Evolutionary conservation across 768 basidiomycete species (phyloP), one percentile per base, ranked within the genome.

Genomic region (Lyophyllum atratum): DNA sequence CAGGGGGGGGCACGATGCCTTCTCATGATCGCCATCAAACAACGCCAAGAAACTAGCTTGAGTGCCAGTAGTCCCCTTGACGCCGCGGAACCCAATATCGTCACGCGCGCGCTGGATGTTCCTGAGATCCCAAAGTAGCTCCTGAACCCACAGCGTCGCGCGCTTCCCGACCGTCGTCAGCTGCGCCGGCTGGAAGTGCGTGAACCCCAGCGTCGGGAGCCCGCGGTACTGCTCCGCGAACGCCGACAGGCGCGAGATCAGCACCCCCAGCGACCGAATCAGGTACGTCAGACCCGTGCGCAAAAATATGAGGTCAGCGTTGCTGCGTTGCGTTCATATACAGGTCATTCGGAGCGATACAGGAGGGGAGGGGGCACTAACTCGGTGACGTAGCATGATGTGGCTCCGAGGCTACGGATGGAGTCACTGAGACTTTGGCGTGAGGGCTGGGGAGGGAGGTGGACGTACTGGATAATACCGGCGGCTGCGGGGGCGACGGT

Each of bases 341-440:
- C 11, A 12, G 28, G 26, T 29, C 9, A 29, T 47, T 29, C 17
- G 6, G 10, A 47, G 22, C 43, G 24, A 29, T 28, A 49, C 34
- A 17, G 40, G 44, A 48, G 49, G 22, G 26, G 19, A n/a, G n/a
- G 34, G 37, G 25, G 15, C 14, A 40, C 55, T 37, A 79, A 96
- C 95, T 99, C 97, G 26, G 97, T 98, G 53, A 98, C 97, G 76
- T 95, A 99, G 76, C 97, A 99, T 1, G 96, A 98, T 9, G 97
- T 99, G 26, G 96, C 96, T 43, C 96, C 96, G 24, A 61, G 48
- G 31, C 55, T 59, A 40, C 15, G n/a, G 42, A 24, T n/a, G 17
- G 24, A 17, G 19, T 19, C 12, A 14, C 15, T 19, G 34, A 43
- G 34, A 55, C 34, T 34, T 34, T 4, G 21, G 4, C 31, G 14